A percentile compares a stretch with the other conserved stretches of the same genome.
Evolutionary conservation across 768 basidiomycete species (phyloP).

Genomic region (Lyophyllum shimeji): DNA sequence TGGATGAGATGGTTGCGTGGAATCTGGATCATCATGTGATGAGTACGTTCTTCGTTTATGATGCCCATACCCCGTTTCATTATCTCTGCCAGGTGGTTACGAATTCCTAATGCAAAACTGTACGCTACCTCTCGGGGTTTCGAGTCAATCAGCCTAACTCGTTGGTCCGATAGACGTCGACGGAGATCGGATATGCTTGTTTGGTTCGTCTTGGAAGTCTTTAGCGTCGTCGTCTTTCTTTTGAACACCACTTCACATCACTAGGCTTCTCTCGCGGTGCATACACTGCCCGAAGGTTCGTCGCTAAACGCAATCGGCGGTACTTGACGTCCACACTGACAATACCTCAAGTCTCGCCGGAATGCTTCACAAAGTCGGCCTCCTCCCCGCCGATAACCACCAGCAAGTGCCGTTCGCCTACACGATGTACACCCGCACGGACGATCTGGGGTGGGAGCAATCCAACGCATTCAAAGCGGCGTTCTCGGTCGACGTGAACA

Average conservation of each 20-base stretch:
- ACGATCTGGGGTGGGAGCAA: slow-evolving; percentile 46
- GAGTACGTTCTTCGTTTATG: slow-evolving; percentile 28
- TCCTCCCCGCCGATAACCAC: slow-evolving; percentile 44
- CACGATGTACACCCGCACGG: slow-evolving; percentile 56
- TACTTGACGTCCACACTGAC: neutral
- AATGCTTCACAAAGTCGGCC: slow-evolving; percentile 53
- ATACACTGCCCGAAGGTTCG: slow-evolving; percentile 55
- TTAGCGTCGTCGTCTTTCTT: too few species aligned
- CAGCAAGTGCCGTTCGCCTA: slow-evolving; percentile 67
- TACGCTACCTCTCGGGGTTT: slow-evolving; percentile 14
- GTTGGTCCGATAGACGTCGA: slow-evolving; percentile 32
- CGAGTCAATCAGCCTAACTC: neutral
- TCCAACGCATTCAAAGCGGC: slow-evolving; percentile 55
- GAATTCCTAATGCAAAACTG: slow-evolving; percentile 62
- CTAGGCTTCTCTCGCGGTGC: slow-evolving; percentile 63
- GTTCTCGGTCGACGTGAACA: slow-evolving; percentile 51
- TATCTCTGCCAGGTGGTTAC: slow-evolving; percentile 41
- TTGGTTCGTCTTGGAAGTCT: slow-evolving; percentile 39
- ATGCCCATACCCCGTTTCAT: neutral
- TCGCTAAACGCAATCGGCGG: neutral
- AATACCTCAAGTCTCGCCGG: slow-evolving; percentile 39
- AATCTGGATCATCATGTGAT: slow-evolving; percentile 50
- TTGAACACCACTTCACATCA: too few species aligned
- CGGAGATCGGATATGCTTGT: slow-evolving; percentile 63
- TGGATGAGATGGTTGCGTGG: slow-evolving; percentile 51